Conservation (phyloP, 768 basidiomycete genomes). For the Pholiota molesta region DNA sequence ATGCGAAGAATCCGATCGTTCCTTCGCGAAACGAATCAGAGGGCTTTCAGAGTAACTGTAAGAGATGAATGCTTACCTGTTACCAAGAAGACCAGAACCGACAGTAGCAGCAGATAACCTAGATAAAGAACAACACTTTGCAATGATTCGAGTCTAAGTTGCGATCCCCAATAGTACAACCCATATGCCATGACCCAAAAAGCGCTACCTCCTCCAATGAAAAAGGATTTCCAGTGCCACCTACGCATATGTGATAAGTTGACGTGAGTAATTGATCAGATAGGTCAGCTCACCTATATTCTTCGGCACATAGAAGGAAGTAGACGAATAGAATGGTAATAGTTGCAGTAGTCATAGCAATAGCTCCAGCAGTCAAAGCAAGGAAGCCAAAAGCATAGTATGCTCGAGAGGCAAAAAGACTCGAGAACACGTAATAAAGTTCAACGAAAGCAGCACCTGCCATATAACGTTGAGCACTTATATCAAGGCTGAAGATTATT, state of each 20-base stretch:
- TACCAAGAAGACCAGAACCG: constrained; percentile 83
- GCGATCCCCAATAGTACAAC: constrained; percentile 84
- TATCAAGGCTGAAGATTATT: not conserved
- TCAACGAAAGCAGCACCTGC: constrained; percentile 96
- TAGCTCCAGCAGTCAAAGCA: constrained; percentile 82
- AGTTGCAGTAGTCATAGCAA: constrained; percentile 86
- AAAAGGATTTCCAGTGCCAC: constrained; percentile 97
- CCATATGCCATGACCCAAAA: constrained; percentile 93
- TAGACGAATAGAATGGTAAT: constrained; percentile 89
- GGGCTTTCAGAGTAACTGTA: not conserved
- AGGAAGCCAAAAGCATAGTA: constrained; percentile 98
- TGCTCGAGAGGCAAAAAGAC: constrained; percentile 87
- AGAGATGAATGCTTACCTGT: constrained; percentile 57
- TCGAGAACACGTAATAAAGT: constrained; percentile 89
- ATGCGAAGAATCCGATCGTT: constrained; percentile 89
- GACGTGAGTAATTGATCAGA: constrained; percentile 2
- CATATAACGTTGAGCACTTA: constrained; percentile 9
- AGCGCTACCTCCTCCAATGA: constrained; percentile 89
- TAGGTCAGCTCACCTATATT: constrained; percentile 68
- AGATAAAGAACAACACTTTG: constrained; percentile 85
- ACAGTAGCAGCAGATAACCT: constrained; percentile 86
- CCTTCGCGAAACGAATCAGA: constrained; percentile 44
- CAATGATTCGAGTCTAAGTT: constrained; percentile 83
- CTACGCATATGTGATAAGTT: constrained; percentile 36
- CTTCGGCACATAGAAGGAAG: constrained; percentile 92